These are phyloP conservation scores for Neltuma alba DNA, from an alignment of 306 rosid genomes.

Conservation along the genomic window DNA sequence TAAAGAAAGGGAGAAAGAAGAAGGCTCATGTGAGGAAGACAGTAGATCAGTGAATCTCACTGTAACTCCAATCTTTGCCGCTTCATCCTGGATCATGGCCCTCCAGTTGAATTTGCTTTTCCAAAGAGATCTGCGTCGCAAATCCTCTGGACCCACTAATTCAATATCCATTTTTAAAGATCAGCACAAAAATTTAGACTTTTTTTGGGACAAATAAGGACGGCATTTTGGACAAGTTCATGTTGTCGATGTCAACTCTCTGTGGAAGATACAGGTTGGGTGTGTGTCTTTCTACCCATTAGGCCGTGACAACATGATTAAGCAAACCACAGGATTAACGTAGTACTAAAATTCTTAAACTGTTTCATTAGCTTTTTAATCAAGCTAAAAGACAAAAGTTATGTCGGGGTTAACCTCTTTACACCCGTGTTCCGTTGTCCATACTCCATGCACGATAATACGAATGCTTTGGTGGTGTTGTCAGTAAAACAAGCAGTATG, in stretches of 20 bases:
- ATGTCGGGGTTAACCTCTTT: not conserved
- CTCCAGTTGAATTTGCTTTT: slow-evolving; percentile 8
- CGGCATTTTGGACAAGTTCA: not conserved
- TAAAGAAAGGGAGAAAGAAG: not conserved
- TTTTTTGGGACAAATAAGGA: not conserved
- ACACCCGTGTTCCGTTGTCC: not conserved
- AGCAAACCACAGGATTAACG: not conserved
- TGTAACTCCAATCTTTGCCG: slow-evolving; percentile 33
- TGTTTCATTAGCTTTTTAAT: not conserved
- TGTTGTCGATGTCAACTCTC: not conserved
- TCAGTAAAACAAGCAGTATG: slow-evolving; percentile 11
- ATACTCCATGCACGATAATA: not conserved
- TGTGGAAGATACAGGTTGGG: not conserved
- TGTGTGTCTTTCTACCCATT: not conserved
- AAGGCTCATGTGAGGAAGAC: not conserved
- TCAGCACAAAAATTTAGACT: not conserved
- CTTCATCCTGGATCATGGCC: slow-evolving; percentile 26
- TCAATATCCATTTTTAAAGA: not conserved
- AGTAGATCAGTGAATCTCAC: not conserved
- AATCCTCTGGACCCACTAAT: not conserved
- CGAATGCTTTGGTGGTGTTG: not conserved
- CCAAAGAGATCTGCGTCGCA: slow-evolving; percentile 30
- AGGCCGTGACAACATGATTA: not conserved
- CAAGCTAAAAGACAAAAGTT: not conserved
- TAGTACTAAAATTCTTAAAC: not conserved